Conservation (phyloP, 495 filamentous ascomycete genomes). For the Aspergillus sparsus region DNA sequence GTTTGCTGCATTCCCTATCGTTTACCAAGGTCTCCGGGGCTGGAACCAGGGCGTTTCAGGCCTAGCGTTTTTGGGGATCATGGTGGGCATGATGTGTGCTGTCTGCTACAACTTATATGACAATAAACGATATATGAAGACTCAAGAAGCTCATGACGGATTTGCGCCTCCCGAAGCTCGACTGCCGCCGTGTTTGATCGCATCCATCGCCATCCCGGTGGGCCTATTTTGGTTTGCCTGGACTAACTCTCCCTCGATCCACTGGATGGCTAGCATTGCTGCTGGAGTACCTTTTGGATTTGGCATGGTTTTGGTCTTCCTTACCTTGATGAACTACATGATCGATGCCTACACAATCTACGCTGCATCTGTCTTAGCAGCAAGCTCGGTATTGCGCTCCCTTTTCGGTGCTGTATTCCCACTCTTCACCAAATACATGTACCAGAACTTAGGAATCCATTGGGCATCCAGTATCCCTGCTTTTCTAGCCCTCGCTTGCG, state of each 20-base stretch:
- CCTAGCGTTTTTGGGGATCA: slow-evolving; percentile 70
- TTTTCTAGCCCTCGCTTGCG: slow-evolving; percentile 64
- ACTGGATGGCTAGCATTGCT: slow-evolving; percentile 59
- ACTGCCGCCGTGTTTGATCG: slow-evolving; percentile 30
- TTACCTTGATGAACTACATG: slow-evolving; percentile 65
- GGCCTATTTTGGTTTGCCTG: slow-evolving; percentile 59
- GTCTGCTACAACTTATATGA: slow-evolving; percentile 35
- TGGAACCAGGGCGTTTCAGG: slow-evolving; percentile 65
- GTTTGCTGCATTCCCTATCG: slow-evolving; percentile 72
- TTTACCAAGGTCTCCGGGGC: slow-evolving; percentile 64
- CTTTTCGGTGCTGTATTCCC: slow-evolving; percentile 71
- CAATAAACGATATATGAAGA: slow-evolving; percentile 32
- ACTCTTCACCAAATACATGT: slow-evolving; percentile 70
- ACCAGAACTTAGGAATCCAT: slow-evolving; percentile 62
- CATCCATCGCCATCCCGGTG: slow-evolving; percentile 29
- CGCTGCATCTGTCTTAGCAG: slow-evolving; percentile 67
- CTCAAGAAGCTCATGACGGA: slow-evolving; percentile 9
- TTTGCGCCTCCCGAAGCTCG: slow-evolving; percentile 36
- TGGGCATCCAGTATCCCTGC: slow-evolving; percentile 70
- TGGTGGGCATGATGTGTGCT: slow-evolving; percentile 65
- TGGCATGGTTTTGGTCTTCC: slow-evolving; percentile 62
- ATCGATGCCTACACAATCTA: slow-evolving; percentile 69
- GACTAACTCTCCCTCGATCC: slow-evolving; percentile 59
- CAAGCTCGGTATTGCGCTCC: slow-evolving; percentile 60
- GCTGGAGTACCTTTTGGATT: slow-evolving; percentile 62